Conservation (phyloP, 257 asterid species). For the Ocimum tenuiflorum region DNA sequence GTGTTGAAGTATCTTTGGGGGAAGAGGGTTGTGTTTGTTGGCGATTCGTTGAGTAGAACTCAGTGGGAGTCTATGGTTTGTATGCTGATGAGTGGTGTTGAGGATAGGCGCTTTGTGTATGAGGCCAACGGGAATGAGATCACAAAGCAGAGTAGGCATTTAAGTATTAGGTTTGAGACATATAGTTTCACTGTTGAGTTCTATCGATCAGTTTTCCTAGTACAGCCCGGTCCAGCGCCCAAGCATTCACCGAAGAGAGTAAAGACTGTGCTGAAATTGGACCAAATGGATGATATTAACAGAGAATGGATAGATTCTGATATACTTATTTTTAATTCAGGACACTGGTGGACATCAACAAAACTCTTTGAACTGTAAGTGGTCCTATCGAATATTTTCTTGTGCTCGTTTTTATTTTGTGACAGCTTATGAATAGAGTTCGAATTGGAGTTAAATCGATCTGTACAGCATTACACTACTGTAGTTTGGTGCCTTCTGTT, state of each 20-base stretch:
- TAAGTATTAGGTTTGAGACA: conserved; percentile 52
- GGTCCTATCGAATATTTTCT: conserved; percentile 1
- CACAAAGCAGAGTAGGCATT: conserved; percentile 68
- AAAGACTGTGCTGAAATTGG: conserved; percentile 51
- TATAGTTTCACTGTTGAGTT: conserved; percentile 60
- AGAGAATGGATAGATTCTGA: conserved; percentile 80
- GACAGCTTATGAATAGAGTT: not conserved
- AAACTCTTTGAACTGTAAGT: conserved; percentile 84
- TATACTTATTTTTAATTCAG: conserved; percentile 72
- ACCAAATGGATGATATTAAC: conserved; percentile 63
- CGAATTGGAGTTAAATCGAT: not conserved
- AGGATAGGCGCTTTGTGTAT: conserved; percentile 64
- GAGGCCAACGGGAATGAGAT: conserved; percentile 73
- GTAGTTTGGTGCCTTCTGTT: not conserved
- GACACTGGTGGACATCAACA: conserved; percentile 89
- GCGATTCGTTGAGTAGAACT: conserved; percentile 85
- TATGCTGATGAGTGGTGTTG: conserved; percentile 73
- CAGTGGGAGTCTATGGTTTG: conserved; percentile 98
- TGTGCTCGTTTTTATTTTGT: too few species aligned
- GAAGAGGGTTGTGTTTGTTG: conserved; percentile 79
- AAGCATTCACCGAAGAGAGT: conserved; percentile 82
- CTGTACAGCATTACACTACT: not conserved
- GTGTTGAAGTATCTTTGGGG: conserved; percentile 70
- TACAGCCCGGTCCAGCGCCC: conserved; percentile 61
- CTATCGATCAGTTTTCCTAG: conserved; percentile 79